Conservation (phyloP, 164 flowering plant genomes). For the Aristolochia californica region DNA sequence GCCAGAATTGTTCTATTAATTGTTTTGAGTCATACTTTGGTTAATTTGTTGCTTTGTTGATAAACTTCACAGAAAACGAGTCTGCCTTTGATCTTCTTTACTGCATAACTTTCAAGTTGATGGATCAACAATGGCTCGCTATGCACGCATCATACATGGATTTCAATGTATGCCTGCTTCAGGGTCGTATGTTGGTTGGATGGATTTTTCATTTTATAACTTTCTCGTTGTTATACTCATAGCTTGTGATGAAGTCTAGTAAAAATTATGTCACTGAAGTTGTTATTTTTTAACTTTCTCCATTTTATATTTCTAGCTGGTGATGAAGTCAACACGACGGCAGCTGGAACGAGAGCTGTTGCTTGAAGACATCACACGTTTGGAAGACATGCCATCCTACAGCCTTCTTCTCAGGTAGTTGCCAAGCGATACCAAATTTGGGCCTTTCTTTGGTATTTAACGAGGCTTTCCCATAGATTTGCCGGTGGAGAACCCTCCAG, state of each 20-base stretch:
- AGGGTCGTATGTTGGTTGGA: too few species aligned
- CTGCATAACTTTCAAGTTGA: slow-evolving; percentile 26
- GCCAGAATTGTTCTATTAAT: too few species aligned
- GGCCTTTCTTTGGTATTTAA: too few species aligned
- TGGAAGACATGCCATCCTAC: slow-evolving; percentile 70
- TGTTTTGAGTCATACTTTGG: too few species aligned
- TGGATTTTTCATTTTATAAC: not conserved
- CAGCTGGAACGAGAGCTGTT: slow-evolving; percentile 64
- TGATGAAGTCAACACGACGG: slow-evolving; percentile 64
- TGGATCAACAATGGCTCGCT: slow-evolving; percentile 33
- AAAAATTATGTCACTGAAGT: too few species aligned
- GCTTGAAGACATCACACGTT: slow-evolving; percentile 44
- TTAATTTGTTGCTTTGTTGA: too few species aligned
- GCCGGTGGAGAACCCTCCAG: too few species aligned
- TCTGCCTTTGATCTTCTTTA: slow-evolving; percentile 25
- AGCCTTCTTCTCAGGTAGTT: slow-evolving; percentile 32
- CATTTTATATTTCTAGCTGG: too few species aligned
- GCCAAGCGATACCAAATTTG: too few species aligned
- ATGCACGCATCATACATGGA: slow-evolving; percentile 33
- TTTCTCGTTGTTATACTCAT: not conserved
- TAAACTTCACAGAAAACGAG: slow-evolving; percentile 18
- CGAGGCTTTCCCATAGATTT: too few species aligned
- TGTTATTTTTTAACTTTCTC: too few species aligned
- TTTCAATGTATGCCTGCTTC: slow-evolving; percentile 18
- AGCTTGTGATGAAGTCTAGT: slow-evolving; percentile 80